Evolutionary conservation across 176 grass and related monocot genomes (phyloP).

Genomic region (Secale cereale): DNA sequence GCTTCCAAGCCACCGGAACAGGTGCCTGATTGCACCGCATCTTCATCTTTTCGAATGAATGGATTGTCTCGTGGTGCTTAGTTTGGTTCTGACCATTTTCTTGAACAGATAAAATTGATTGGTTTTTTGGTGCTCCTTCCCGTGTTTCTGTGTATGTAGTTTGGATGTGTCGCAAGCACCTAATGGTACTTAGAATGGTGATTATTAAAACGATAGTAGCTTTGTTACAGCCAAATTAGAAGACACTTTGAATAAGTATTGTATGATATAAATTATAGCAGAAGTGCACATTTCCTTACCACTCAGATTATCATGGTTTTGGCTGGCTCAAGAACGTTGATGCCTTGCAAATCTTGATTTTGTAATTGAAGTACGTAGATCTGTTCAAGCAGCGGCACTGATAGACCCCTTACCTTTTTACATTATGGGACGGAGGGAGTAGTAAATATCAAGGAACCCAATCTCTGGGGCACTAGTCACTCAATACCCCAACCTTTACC

Average conservation of each 20-base stretch:
- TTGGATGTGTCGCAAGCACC: not conserved
- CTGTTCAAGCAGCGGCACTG: no score
- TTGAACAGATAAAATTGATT: not conserved
- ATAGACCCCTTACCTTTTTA: no score
- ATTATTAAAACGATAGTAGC: not conserved
- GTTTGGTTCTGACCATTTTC: not conserved
- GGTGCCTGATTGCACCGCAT: conserved; percentile 1
- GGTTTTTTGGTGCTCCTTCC: not conserved
- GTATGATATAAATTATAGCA: not conserved
- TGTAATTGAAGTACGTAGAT: no score
- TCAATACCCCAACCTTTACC: not conserved
- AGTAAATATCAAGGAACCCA: not conserved
- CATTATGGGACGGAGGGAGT: no score
- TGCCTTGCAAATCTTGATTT: no score
- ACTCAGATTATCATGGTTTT: not conserved
- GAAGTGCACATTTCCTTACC: not conserved
- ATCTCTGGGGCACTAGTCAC: not conserved
- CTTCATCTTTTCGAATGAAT: not conserved
- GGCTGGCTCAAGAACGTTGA: no score
- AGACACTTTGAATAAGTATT: not conserved
- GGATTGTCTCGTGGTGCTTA: not conserved
- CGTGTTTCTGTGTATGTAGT: not conserved
- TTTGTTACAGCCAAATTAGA: not conserved
- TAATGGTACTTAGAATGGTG: not conserved
- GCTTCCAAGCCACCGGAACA: conserved; percentile 48